Evolutionary conservation across 768 basidiomycete genomes (phyloP).

Genomic region (Phlebiopsis flavidoalba): DNA sequence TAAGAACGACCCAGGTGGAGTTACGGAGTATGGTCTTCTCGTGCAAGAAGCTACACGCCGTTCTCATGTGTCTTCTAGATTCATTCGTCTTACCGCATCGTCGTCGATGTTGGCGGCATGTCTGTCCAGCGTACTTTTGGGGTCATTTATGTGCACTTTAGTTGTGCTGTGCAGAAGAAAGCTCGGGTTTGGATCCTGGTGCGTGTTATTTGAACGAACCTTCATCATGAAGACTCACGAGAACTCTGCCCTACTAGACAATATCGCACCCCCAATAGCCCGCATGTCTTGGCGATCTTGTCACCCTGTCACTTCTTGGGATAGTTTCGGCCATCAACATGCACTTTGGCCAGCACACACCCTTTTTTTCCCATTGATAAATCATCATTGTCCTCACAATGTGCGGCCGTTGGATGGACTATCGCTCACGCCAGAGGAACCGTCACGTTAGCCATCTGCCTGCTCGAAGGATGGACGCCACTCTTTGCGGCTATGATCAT

Average conservation of each 20-base stretch:
- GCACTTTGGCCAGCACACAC: slow-evolving; percentile 55
- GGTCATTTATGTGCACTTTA: slow-evolving; percentile 88
- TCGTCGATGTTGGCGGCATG: slow-evolving; percentile 80
- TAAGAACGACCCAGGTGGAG: slow-evolving; percentile 17
- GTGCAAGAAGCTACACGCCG: background rate
- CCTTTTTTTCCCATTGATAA: slow-evolving; percentile 55
- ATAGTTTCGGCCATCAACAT: slow-evolving; percentile 68
- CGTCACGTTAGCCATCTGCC: slow-evolving; percentile 61
- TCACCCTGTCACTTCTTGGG: slow-evolving; percentile 85
- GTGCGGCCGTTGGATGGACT: slow-evolving; percentile 42
- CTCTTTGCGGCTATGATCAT: slow-evolving; percentile 89
- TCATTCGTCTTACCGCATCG: slow-evolving; percentile 71
- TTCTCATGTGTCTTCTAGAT: slow-evolving; percentile 35
- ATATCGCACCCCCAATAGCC: slow-evolving; percentile 95
- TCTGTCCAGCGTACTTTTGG: slow-evolving; percentile 71
- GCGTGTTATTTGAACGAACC: slow-evolving; percentile 12
- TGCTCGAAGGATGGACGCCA: slow-evolving; percentile 86
- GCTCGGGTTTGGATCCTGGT: slow-evolving; percentile 83
- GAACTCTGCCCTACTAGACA: slow-evolving; percentile 51
- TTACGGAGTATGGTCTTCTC: slow-evolving; percentile 28
- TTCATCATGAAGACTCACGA: background rate
- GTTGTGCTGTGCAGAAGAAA: slow-evolving; percentile 74
- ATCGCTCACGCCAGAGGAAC: slow-evolving; percentile 61
- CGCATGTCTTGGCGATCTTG: slow-evolving; percentile 85
- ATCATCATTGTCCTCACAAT: slow-evolving; percentile 47